A percentile compares a stretch with the other conserved stretches of the same genome.
phyloP scores from a whole-genome alignment of 1,284 basidiomycete genomes.

The Pterulicium gracile region DNA sequence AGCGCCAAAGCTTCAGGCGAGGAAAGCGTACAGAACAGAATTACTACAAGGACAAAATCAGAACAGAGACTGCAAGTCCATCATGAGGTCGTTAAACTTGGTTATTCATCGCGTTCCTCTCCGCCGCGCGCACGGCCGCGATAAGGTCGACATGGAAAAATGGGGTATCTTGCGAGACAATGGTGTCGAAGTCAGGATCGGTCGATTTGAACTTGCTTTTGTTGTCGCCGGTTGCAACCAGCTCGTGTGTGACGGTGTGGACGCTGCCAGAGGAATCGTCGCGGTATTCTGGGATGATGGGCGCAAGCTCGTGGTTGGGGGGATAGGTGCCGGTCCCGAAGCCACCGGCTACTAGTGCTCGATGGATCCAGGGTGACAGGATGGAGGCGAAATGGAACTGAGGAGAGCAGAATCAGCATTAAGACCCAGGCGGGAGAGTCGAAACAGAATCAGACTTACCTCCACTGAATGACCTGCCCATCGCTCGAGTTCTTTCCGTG shows the following conservation, averaged over 20 bases:
- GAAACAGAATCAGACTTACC: slow-evolving; percentile 26
- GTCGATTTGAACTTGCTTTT: slow-evolving; percentile 19
- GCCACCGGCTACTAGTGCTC: slow-evolving; percentile 79
- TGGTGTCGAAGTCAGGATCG: slow-evolving; percentile 19
- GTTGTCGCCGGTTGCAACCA: slow-evolving; percentile 26
- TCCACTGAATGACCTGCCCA: slow-evolving; percentile 79
- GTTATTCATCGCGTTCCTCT: slow-evolving; percentile 19
- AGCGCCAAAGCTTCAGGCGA: too few species aligned
- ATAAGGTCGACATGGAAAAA: slow-evolving; percentile 83
- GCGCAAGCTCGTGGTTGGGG: slow-evolving; percentile 56
- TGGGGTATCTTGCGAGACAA: slow-evolving; percentile 54
- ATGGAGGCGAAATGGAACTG: slow-evolving; percentile 86
- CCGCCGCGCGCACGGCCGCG: slow-evolving; percentile 65
- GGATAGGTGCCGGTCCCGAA: slow-evolving; percentile 58
- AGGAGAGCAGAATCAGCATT: slow-evolving; percentile 5
- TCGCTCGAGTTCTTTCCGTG: slow-evolving; percentile 76
- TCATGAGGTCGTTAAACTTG: too few species aligned
- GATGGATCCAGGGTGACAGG: slow-evolving; percentile 89
- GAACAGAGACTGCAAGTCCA: too few species aligned
- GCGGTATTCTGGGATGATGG: slow-evolving; percentile 50
- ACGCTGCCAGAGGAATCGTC: slow-evolving; percentile 25
- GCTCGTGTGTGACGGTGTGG: slow-evolving; percentile 8
- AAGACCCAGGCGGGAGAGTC: not conserved
- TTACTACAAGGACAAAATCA: too few species aligned
- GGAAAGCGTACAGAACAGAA: too few species aligned